Percentiles rank a stretch among this genome's conserved stretches.
Conservation (phyloP, 371 early-diverging fungal genomes). For the Dichotomocladium elegans region DNA sequence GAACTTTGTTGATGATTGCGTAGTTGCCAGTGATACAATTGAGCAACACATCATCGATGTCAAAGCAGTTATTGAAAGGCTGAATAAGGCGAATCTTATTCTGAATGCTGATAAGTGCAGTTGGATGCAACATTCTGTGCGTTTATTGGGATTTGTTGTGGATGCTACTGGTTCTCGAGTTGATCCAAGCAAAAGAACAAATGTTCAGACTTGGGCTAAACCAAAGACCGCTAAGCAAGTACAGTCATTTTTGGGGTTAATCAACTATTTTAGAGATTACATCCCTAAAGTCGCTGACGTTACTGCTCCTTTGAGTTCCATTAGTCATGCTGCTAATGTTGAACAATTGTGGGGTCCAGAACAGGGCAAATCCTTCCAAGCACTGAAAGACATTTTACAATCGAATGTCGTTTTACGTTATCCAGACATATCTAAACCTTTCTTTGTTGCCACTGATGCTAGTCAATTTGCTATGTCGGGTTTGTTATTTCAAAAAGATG, state of each 20-base stretch:
- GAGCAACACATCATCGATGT: constrained; percentile 10
- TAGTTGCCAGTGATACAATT: not conserved
- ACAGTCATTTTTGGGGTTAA: constrained; percentile 16
- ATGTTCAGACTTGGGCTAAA: constrained; percentile 8
- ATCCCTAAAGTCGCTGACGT: constrained; percentile 16
- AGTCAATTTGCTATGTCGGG: constrained; percentile 37
- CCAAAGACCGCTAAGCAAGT: constrained; percentile 17
- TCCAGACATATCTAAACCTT: constrained; percentile 19
- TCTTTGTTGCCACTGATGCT: constrained; percentile 39
- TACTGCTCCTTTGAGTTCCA: constrained; percentile 15
- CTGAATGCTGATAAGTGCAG: constrained; percentile 20
- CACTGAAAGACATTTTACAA: constrained; percentile 1
- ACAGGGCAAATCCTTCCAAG: constrained; percentile 8
- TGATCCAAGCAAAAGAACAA: constrained; percentile 14
- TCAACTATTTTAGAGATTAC: constrained; percentile 27
- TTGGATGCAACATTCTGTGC: constrained; percentile 12
- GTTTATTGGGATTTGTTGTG: constrained; percentile 17
- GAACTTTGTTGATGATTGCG: constrained; percentile 14
- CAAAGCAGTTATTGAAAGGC: constrained; percentile 1
- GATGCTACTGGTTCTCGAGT: constrained; percentile 6
- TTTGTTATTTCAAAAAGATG: not conserved
- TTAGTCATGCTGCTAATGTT: constrained; percentile 8
- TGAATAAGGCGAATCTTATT: constrained; percentile 13
- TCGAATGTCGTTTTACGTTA: not conserved
- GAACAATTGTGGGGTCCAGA: constrained; percentile 1